Base-by-base conservation (phyloP, 1,284 basidiomycete genomes). In the Irpex lacteus region DNA sequence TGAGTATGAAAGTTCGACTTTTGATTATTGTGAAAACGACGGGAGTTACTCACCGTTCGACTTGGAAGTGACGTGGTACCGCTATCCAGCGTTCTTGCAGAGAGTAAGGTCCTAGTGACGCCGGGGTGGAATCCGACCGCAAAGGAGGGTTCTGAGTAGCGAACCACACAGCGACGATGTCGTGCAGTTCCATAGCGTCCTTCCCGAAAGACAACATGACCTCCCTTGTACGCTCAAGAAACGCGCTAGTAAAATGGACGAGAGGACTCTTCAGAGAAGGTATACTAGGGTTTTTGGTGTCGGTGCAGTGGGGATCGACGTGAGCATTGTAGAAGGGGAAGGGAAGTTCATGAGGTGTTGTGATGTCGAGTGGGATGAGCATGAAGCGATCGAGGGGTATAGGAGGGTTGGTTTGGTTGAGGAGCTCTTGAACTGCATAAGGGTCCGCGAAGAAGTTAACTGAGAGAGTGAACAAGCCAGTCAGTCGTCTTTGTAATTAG, bases 381-480 rank as follows among this genome's bases (percentile, higher is more conserved):
- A 92, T 71, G 70, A 96, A 85, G 3, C 88, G 82, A 58, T 87
- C 84, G 37, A 86, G 77, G 9, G 87, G 89, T 34, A 91, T 71
- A 53, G 82, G 81, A 26, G 71, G 68, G 50, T 73, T 70, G 4
- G 77, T 72, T 4, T 84, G 80, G 47, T 82, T 73, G 32, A 91
- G 77, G 0, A 92, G 75, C 59, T 90, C 83, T 60, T 85, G 84
- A 7, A 92, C 93, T 0, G 96, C 94, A 71, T 84, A 94, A 1
- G 96, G 95, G 72, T 98, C 96, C 2, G 96, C 95, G 69, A 91
- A 98, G 73, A 92, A 95, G 78, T 98, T 98, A 84, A 98, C 87
- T 95, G 71, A 62, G 57, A 62, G 47, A 64, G 36, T 40, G n/a
- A 37, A 59, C 57, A 37, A 58, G 38, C 52, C 59, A 15, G 4